These are phyloP conservation scores for Populus hybrid DNA, from an alignment of 441 rosid genomes.

Conservation along the genomic window DNA sequence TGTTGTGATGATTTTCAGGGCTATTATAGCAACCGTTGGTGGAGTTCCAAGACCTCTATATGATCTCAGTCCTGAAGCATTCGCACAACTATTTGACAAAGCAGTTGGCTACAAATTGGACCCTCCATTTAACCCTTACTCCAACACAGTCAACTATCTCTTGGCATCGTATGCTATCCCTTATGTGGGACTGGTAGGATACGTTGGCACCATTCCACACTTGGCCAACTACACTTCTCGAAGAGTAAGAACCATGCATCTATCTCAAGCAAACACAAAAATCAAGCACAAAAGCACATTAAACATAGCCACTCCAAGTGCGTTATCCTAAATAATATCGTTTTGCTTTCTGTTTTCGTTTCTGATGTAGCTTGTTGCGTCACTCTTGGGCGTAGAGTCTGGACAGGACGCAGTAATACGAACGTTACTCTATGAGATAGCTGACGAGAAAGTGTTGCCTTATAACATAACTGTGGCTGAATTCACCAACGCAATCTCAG, in stretches of 20 bases:
- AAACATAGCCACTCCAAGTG: background rate
- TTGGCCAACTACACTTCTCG: conserved; percentile 27
- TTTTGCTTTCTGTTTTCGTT: background rate
- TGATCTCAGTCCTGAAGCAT: conserved; percentile 37
- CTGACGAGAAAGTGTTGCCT: conserved; percentile 39
- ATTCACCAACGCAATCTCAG: conserved; percentile 35
- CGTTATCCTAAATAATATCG: background rate
- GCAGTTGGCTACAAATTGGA: conserved; percentile 42
- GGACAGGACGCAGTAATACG: conserved; percentile 73
- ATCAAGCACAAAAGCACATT: too few species aligned
- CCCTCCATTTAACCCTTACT: conserved; percentile 49
- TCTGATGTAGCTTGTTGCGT: conserved; percentile 43
- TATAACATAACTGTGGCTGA: conserved; percentile 45
- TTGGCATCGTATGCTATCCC: conserved; percentile 55
- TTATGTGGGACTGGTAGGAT: conserved; percentile 64
- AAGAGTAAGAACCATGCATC: conserved; percentile 27
- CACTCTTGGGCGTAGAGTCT: conserved; percentile 66
- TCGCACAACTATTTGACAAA: conserved; percentile 37
- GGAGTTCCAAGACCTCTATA: conserved; percentile 53
- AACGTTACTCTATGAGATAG: conserved; percentile 43
- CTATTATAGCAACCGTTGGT: conserved; percentile 45
- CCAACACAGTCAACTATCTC: conserved; percentile 44
- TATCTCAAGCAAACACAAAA: background rate
- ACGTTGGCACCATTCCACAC: conserved; percentile 57
- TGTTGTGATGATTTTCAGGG: conserved; percentile 30